Evolutionary conservation across 306 rosid species (phyloP), one percentile per base, ranked within the genome.

Genomic region (Purshia tridentata): DNA sequence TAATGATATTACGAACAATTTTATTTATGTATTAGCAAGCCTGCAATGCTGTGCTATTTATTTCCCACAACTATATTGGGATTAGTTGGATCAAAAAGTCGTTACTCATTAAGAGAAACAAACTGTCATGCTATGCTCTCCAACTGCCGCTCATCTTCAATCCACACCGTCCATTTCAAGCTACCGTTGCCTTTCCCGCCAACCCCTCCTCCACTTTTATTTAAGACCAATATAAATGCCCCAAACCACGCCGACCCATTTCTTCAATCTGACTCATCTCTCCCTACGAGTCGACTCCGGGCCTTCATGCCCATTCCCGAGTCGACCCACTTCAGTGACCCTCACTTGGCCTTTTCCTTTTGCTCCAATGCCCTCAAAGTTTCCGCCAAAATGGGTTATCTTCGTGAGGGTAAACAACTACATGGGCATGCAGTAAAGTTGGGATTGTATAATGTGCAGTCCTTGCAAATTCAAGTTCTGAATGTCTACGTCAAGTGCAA

Each of bases 391-490:
- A 69, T 57, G 84, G 78, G 77, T 3, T 76, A 78, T 74, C 84
- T 88, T 75, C 83, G 85, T 41, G 82, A 76, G 80, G 91, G 81
- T 62, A 86, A 85, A 84, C 93, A 81, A 59, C 13, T 86, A 3
- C 98, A 93, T 69, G 88, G 96, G 62, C 78, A 76, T 67, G 61
- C 79, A 40, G 70, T 90, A 15, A 91, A 86, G 87, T 70, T 64
- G 29, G 92, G 97, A 62, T 77, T 81, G 61, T 75, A 63, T 58
- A 81, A 78, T n/a, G 68, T 75, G 6, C 76, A 88, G 40, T 86
- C 83, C 66, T 75, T 83, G 2, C 91, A 87, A 80, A 78, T 83
- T 72, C 92, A 81, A 64, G 46, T 87, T 8, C 72, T 93, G 82
- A 78, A 62, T 71, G 61, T 81, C 8, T 90, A 84, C 44, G 80